Evolutionary conservation across 306 rosid genomes (phyloP).

Genomic region (Adenanthera pavonina): DNA sequence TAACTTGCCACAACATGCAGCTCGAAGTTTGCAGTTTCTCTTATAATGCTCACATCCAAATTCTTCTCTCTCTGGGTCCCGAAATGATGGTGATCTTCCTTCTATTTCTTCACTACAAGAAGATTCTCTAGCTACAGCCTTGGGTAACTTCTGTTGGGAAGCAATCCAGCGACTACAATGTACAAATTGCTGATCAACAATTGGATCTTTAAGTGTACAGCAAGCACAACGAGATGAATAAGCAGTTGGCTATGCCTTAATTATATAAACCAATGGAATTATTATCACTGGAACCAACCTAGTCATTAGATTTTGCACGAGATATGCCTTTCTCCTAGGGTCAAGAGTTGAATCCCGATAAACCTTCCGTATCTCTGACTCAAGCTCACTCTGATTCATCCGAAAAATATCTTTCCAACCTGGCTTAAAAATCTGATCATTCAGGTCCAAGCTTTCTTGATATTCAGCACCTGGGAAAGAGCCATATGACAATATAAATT

Average conservation of each 20-base stretch:
- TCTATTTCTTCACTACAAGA: conserved; percentile 64
- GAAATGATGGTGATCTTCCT: conserved; percentile 71
- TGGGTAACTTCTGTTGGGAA: conserved; percentile 91
- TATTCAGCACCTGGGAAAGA: conserved; percentile 64
- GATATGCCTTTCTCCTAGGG: conserved; percentile 98
- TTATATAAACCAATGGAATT: conserved; percentile 29
- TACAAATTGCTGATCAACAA: conserved; percentile 38
- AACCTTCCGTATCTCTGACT: conserved; percentile 97
- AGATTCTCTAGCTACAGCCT: conserved; percentile 64
- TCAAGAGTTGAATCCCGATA: conserved; percentile 92
- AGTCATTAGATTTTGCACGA: conserved; percentile 97
- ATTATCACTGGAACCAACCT: conserved; percentile 62
- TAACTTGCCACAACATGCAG: conserved; percentile 97
- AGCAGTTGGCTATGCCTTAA: conserved; percentile 25
- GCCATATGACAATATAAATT: conserved; percentile 34
- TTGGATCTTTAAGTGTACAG: conserved; percentile 30
- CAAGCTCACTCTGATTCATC: conserved; percentile 97
- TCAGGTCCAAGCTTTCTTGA: conserved; percentile 83
- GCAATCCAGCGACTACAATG: conserved; percentile 95
- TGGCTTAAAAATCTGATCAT: conserved; percentile 96
- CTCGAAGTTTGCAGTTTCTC: conserved; percentile 96
- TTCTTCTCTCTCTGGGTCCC: conserved; percentile 60
- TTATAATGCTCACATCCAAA: conserved; percentile 98
- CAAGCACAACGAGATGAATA: conserved; percentile 26
- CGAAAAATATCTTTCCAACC: conserved; percentile 99